A percentile compares a stretch with the other conserved stretches of the same genome.
Conservation (phyloP, 1,139 yeast genomes). For the Pichia sp. region DNA sequence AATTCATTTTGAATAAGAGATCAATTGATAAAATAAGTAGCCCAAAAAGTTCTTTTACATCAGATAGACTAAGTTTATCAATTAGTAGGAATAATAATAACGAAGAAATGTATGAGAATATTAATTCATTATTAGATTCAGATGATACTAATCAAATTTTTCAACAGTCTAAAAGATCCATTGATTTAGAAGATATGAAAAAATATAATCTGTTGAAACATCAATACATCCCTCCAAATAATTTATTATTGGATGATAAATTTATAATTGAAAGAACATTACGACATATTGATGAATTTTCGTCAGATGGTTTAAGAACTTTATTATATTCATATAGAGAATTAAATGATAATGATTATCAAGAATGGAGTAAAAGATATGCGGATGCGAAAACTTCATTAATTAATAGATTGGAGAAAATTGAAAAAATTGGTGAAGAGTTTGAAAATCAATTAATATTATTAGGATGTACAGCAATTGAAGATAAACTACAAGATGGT, state of each 20-base stretch:
- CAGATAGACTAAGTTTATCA: slow-evolving; percentile 2
- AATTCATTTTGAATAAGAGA: slow-evolving; percentile 53
- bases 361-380: slow-evolving; percentile 60
- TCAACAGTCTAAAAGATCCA: slow-evolving; percentile 52
- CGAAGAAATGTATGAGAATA: slow-evolving; percentile 7
- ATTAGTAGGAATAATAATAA: slow-evolving; percentile 4
- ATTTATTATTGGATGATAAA: slow-evolving; percentile 64
- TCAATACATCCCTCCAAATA: slow-evolving; percentile 50
- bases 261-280: slow-evolving; percentile 77
- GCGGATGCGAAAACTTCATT: slow-evolving; percentile 74
- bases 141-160: slow-evolving; percentile 60
- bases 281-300: slow-evolving; percentile 87
- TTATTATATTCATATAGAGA: slow-evolving; percentile 76
- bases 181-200: slow-evolving; percentile 55
- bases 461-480: slow-evolving; percentile 94
- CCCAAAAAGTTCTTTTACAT: slow-evolving; percentile 8
- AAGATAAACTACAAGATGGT: slow-evolving; percentile 93
- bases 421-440: slow-evolving; percentile 66
- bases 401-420: slow-evolving; percentile 54
- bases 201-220: slow-evolving; percentile 38
- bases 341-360: slow-evolving; percentile 55
- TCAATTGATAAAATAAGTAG: slow-evolving; percentile 11
- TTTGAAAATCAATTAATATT: slow-evolving; percentile 64
- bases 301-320: slow-evolving; percentile 91
- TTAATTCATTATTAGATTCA: slow-evolving; percentile 34